Conservation (phyloP, 1,139 yeast species). For the Magnusiomyces suaveolens region DNA sequence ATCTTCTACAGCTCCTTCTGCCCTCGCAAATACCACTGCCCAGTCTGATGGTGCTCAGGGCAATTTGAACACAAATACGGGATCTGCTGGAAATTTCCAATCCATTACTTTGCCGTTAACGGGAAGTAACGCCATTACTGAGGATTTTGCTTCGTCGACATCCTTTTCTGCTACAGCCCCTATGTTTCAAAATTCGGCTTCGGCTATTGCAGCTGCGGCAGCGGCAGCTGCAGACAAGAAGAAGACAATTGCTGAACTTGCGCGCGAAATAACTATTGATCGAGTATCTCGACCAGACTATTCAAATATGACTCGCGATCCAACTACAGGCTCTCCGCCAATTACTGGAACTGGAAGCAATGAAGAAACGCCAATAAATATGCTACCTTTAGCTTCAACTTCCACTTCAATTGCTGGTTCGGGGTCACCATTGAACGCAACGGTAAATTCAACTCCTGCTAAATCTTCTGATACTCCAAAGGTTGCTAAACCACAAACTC, state of each 20-base stretch:
- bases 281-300: conserved; percentile 19
- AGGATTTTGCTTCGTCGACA: neutral
- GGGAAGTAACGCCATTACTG: too few species aligned
- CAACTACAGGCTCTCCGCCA: conserved; percentile 6
- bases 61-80: too few species aligned
- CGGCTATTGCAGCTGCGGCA: neutral
- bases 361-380: too few species aligned
- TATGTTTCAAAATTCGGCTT: neutral
- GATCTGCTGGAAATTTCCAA: too few species aligned
- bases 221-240: conserved; percentile 20
- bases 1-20: neutral
- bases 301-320: conserved; percentile 18
- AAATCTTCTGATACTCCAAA: conserved; percentile 1
- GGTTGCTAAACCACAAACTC: conserved; percentile 7
- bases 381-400: conserved; percentile 2
- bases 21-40: neutral
- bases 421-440: neutral
- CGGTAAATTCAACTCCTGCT: neutral
- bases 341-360: neutral
- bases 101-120: too few species aligned
- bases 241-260: conserved; percentile 48
- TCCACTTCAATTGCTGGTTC: neutral
- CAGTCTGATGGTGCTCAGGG: too few species aligned
- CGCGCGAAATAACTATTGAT: conserved; percentile 42
- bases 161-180: neutral